These are phyloP conservation scores for Blastobotrys elegans DNA, from an alignment of 1,139 yeast species.

Conservation along the genomic window DNA sequence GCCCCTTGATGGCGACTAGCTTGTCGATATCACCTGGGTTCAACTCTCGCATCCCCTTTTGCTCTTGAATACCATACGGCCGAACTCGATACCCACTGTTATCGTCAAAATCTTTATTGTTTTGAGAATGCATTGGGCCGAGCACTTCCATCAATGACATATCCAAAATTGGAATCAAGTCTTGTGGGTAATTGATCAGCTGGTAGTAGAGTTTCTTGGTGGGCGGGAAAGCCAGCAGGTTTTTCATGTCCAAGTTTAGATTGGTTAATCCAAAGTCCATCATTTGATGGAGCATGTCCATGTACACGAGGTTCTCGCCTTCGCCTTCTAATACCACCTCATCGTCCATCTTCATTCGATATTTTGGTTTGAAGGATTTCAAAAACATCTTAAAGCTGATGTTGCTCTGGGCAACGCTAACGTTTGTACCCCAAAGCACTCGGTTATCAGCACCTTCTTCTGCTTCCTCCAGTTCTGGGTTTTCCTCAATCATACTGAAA, in stretches of 20 bases:
- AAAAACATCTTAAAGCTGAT: conserved; percentile 76
- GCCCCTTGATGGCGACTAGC: conserved; percentile 83
- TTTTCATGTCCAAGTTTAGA: conserved; percentile 77
- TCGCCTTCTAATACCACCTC: conserved; percentile 45
- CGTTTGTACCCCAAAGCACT: conserved; percentile 98
- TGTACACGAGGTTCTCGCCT: conserved; percentile 72
- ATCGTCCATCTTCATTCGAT: conserved; percentile 59
- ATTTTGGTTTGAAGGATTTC: conserved; percentile 74
- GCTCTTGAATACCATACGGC: conserved; percentile 57
- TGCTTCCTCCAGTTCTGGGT: conserved; percentile 17
- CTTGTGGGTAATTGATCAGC: conserved; percentile 89
- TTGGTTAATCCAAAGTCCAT: conserved; percentile 74
- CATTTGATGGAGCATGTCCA: conserved; percentile 68
- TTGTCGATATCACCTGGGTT: conserved; percentile 96
- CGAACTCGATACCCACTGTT: conserved; percentile 80
- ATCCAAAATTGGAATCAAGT: conserved; percentile 96
- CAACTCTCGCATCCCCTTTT: conserved; percentile 85
- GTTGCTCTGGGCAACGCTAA: conserved; percentile 82
- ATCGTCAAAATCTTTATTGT: conserved; percentile 47
- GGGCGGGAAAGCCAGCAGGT: conserved; percentile 68
- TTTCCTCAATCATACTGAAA: conserved; percentile 1
- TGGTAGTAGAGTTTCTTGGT: conserved; percentile 80
- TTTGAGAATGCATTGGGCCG: conserved; percentile 54
- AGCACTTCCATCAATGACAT: conserved; percentile 88
- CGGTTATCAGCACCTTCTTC: conserved; percentile 66